Conservation (phyloP, 352 stramenopile genomes). For the Phytophthora cactorum region DNA sequence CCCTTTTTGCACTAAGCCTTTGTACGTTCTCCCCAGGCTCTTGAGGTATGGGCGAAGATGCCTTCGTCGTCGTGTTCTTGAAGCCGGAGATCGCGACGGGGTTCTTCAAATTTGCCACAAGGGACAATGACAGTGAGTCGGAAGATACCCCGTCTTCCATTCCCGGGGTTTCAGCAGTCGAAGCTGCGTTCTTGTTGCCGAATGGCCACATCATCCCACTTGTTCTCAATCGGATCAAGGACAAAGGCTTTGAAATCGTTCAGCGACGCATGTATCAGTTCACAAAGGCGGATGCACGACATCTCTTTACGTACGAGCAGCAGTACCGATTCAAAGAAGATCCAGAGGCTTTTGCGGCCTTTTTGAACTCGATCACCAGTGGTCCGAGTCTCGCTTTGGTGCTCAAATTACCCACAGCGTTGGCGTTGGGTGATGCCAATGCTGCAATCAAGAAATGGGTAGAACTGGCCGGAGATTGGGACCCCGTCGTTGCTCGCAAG, state of each 20-base stretch:
- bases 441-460: slow-evolving; percentile 41
- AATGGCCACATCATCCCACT: slow-evolving; percentile 49
- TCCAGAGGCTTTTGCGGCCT: slow-evolving; percentile 37
- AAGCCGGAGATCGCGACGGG: slow-evolving; percentile 70
- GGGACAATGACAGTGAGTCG: neutral
- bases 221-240: slow-evolving; percentile 48
- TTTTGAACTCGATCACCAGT: slow-evolving; percentile 62
- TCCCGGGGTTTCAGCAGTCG: slow-evolving; percentile 42
- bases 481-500: slow-evolving; percentile 54
- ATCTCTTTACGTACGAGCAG: slow-evolving; percentile 43
- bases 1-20: neutral
- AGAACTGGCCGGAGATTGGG: slow-evolving; percentile 59
- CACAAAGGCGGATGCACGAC: slow-evolving; percentile 40
- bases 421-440: slow-evolving; percentile 23
- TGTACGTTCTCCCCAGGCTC: neutral
- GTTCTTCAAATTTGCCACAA: slow-evolving; percentile 47
- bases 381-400: slow-evolving; percentile 72
- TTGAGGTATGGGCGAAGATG: slow-evolving; percentile 16
- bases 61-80: slow-evolving; percentile 59
- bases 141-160: slow-evolving; percentile 24
- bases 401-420: slow-evolving; percentile 41
- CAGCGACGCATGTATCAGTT: slow-evolving; percentile 47
- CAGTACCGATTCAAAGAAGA: slow-evolving; percentile 40
- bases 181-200: slow-evolving; percentile 48
- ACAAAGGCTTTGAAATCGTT: slow-evolving; percentile 64